phyloP scores from a whole-genome alignment of 495 filamentous ascomycete species.

The Trichoderma reesei region DNA sequence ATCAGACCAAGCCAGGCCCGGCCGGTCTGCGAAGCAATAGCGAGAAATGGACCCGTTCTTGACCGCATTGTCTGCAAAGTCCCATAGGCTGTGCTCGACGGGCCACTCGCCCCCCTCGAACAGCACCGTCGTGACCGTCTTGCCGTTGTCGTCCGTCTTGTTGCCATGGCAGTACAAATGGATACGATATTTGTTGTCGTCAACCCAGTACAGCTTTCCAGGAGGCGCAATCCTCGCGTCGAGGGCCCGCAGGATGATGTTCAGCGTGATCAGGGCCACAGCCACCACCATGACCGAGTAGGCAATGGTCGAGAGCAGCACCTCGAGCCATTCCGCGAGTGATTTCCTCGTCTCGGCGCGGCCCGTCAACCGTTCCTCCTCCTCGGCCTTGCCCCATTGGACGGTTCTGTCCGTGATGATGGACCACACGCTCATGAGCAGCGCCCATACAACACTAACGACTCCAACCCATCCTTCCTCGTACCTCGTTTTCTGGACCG shows the following conservation, averaged over 20 bases:
- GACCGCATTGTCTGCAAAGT: constrained; percentile 56
- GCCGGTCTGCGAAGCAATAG: constrained; percentile 94
- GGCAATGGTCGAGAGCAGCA: constrained; percentile 64
- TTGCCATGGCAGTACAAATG: constrained; percentile 80
- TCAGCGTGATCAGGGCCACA: constrained; percentile 64
- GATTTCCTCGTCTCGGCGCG: constrained; percentile 78
- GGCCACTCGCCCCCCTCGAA: constrained; percentile 73
- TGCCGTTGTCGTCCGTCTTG: constrained; percentile 37
- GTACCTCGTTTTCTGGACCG: constrained; percentile 56
- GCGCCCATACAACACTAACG: constrained; percentile 61
- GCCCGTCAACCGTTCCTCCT: constrained; percentile 87
- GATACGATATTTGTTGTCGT: constrained; percentile 70
- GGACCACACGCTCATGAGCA: constrained; percentile 35
- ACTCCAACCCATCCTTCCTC: constrained; percentile 91
- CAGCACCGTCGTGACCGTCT: constrained; percentile 58
- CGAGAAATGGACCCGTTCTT: constrained; percentile 65
- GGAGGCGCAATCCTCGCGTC: constrained; percentile 62
- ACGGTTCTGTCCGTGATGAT: constrained; percentile 51
- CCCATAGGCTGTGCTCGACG: constrained; percentile 64
- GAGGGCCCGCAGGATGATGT: constrained; percentile 62
- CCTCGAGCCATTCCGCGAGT: constrained; percentile 70
- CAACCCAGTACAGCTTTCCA: constrained; percentile 67
- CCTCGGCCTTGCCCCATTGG: constrained; percentile 79
- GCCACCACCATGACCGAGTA: constrained; percentile 55
- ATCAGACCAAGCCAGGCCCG: constrained; percentile 79